These are phyloP conservation scores for Pseudopithomyces chartarum DNA, from an alignment of 2,329 filamentous ascomycete genomes.

Conservation along the genomic window DNA sequence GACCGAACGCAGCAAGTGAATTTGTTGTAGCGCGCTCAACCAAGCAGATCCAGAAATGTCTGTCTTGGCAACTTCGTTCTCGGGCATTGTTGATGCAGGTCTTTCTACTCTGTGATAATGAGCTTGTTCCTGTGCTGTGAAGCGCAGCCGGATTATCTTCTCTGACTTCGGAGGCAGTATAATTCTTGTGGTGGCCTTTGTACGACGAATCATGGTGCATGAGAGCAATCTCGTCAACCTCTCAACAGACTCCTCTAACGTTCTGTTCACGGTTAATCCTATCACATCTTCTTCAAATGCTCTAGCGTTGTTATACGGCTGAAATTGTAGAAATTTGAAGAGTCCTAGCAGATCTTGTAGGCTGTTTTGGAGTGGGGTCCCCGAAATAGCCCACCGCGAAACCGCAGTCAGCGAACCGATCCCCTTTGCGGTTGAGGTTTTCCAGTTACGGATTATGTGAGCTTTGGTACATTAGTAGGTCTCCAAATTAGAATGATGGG, in stretches of 20 bases:
- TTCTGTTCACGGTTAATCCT: conserved; percentile 45
- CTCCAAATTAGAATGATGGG: neutral
- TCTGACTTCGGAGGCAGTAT: conserved; percentile 46
- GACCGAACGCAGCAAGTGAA: conserved; percentile 52
- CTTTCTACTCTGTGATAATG: conserved; percentile 38
- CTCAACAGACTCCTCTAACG: conserved; percentile 42
- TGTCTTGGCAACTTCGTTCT: conserved; percentile 34
- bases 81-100: conserved; percentile 10
- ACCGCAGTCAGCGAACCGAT: conserved; percentile 14
- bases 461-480: conserved; percentile 21
- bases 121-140: conserved; percentile 41
- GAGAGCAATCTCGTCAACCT: conserved; percentile 48
- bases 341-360: conserved; percentile 22
- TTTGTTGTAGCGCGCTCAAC: conserved; percentile 51
- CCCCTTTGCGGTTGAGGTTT: conserved; percentile 32
- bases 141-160: conserved; percentile 37
- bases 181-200: conserved; percentile 40
- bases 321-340: conserved; percentile 21
- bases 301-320: conserved; percentile 31
- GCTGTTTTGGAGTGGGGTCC: conserved; percentile 44
- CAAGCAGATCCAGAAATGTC: conserved; percentile 23
- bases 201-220: conserved; percentile 49
- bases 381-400: conserved; percentile 54
- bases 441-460: conserved; percentile 48
- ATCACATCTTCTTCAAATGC: conserved; percentile 49